phyloP scores from a whole-genome alignment of 2,329 filamentous ascomycete species.

The Pseudocercospora musae region DNA sequence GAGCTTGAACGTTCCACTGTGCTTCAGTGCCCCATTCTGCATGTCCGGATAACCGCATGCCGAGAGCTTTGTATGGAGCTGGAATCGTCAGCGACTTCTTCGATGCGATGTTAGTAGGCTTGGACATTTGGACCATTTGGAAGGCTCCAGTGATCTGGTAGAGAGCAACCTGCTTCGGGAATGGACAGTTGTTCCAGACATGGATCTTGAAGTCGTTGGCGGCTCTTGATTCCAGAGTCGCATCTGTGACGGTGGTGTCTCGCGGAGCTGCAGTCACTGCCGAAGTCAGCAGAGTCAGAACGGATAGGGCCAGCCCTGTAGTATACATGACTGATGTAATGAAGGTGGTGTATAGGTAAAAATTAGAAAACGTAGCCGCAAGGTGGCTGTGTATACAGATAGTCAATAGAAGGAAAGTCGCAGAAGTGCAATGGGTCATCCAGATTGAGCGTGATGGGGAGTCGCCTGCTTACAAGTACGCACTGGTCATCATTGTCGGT shows the following conservation, averaged over 20 bases:
- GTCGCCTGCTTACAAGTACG: neutral
- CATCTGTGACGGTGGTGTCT: neutral
- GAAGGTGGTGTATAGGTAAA: neutral
- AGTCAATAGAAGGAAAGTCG: neutral
- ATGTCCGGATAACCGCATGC: constrained; percentile 30
- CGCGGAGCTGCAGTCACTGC: neutral
- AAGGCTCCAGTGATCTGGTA: constrained; percentile 28
- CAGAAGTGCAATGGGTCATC: no score
- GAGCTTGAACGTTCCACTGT: constrained; percentile 29
- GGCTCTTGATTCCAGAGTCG: constrained; percentile 11
- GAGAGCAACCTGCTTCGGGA: constrained; percentile 27
- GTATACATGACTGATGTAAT: constrained; percentile 8
- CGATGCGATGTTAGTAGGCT: constrained; percentile 19
- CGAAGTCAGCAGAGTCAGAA: constrained; percentile 6
- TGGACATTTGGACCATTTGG: constrained; percentile 24
- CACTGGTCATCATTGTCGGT: neutral
- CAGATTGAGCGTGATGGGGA: neutral
- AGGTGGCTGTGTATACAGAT: neutral
- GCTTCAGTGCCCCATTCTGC: constrained; percentile 27
- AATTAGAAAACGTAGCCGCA: neutral
- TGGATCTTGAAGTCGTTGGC: constrained; percentile 28
- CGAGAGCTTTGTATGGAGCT: constrained; percentile 26
- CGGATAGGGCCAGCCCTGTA: constrained; percentile 10
- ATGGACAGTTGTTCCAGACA: constrained; percentile 29
- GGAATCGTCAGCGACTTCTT: constrained; percentile 16